Evolutionary conservation across 352 stramenopile species (phyloP).

Genomic region (Globisporangium echinulatum): DNA sequence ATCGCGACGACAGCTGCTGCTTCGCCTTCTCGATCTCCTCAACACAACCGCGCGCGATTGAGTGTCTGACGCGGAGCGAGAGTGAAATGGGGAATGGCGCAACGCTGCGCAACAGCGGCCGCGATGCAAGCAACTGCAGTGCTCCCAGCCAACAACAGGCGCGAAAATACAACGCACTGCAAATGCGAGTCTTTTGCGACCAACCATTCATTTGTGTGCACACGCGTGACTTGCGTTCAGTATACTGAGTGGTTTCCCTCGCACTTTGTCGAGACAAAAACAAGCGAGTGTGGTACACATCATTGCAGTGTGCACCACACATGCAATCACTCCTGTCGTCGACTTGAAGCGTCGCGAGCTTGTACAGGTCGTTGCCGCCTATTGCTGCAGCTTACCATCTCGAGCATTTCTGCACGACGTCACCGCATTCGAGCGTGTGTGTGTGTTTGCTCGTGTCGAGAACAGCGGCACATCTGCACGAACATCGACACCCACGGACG

Average conservation of each 20-base stretch:
- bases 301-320: not conserved
- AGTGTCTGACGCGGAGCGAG: not conserved
- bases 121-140: not conserved
- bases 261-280: too few relatives aligned
- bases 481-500: too few relatives aligned
- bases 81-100: not conserved
- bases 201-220: not conserved
- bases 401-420: not conserved
- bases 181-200: not conserved
- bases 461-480: too few relatives aligned
- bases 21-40: too few relatives aligned
- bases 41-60: not conserved
- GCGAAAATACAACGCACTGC: too few relatives aligned
- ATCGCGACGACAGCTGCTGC: slow-evolving; percentile 23
- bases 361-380: too few relatives aligned
- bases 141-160: not conserved
- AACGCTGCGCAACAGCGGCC: not conserved
- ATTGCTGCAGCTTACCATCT: not conserved
- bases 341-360: not conserved
- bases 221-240: not conserved
- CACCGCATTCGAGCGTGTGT: too few relatives aligned
- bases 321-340: not conserved
- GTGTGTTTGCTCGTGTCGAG: not conserved
- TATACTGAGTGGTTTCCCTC: not conserved
- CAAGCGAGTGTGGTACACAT: not conserved